These are phyloP conservation scores for Cladosporium phlei DNA, from an alignment of 2,329 filamentous ascomycete genomes.

Conservation along the genomic window DNA sequence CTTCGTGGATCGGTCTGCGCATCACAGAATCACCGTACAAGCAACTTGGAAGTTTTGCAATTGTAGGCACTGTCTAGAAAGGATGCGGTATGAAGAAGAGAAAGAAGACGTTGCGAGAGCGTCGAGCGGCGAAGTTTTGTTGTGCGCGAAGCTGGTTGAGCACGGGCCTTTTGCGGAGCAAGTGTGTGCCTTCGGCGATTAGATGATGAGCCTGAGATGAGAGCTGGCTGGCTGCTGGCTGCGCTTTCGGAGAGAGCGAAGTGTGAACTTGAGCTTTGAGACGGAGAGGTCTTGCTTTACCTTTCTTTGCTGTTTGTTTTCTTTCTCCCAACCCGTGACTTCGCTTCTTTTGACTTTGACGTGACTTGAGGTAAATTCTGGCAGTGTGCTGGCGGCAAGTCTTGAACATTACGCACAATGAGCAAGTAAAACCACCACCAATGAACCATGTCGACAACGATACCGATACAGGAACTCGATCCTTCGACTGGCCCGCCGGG, in stretches of 20 bases:
- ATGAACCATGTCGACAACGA: conserved; percentile 18
- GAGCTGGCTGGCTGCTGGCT: not conserved
- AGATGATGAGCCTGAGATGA: conserved; percentile 1
- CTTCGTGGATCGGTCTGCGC: conserved; percentile 12
- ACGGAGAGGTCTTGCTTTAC: no score
- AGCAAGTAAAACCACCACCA: not conserved
- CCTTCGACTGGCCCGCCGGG: conserved; percentile 21
- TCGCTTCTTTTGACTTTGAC: not conserved
- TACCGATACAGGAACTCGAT: conserved; percentile 28
- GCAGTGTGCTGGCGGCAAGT: no score
- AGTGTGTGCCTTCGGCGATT: conserved; percentile 1
- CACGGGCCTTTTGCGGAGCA: not conserved
- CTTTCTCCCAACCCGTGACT: no score
- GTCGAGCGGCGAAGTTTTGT: conserved; percentile 10
- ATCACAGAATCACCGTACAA: conserved; percentile 13
- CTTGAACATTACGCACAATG: not conserved
- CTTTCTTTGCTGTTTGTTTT: not conserved
- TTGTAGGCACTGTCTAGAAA: conserved; percentile 15
- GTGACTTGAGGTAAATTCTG: no score
- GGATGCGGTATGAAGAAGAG: conserved; percentile 7
- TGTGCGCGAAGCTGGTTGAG: not conserved
- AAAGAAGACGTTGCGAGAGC: not conserved
- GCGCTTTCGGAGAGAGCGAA: no score
- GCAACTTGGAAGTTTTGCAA: conserved; percentile 11
- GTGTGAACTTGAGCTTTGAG: no score